These are phyloP conservation scores for Trichoderma sp. DNA, from an alignment of 2,329 filamentous ascomycete species.

Conservation along the genomic window DNA sequence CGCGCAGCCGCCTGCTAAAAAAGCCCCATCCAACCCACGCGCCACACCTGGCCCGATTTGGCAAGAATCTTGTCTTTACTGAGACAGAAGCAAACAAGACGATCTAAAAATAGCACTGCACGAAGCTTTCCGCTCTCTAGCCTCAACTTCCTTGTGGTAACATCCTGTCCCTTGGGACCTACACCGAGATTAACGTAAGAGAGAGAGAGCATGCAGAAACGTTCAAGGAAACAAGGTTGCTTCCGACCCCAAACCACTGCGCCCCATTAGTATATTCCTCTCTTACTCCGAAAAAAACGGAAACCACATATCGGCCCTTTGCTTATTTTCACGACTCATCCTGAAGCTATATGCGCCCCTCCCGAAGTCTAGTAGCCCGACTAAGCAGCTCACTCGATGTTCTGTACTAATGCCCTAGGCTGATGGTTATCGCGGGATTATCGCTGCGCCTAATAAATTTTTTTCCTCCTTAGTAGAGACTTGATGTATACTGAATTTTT, in stretches of 20 bases:
- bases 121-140: neutral
- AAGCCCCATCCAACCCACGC: slow-evolving; percentile 16
- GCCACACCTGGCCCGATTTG: slow-evolving; percentile 21
- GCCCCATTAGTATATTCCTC: neutral
- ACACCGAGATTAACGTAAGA: neutral
- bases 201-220: neutral
- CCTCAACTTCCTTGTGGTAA: neutral
- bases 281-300: neutral
- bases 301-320: neutral
- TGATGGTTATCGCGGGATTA: neutral
- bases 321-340: neutral
- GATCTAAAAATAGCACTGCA: slow-evolving; percentile 15
- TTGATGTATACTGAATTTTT: neutral
- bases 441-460: neutral
- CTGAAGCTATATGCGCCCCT: neutral
- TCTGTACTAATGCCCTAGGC: neutral
- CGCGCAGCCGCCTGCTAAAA: slow-evolving; percentile 21
- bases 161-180: neutral
- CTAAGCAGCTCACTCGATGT: neutral
- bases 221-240: slow-evolving; percentile 2
- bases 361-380: neutral
- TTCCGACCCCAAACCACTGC: neutral
- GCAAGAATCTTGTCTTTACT: neutral
- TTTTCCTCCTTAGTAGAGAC: neutral
- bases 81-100: neutral